A percentile compares a stretch with the other conserved stretches of the same genome.
Evolutionary conservation across 768 basidiomycete species (phyloP).

Genomic region (Rhizopogon salebrosus): DNA sequence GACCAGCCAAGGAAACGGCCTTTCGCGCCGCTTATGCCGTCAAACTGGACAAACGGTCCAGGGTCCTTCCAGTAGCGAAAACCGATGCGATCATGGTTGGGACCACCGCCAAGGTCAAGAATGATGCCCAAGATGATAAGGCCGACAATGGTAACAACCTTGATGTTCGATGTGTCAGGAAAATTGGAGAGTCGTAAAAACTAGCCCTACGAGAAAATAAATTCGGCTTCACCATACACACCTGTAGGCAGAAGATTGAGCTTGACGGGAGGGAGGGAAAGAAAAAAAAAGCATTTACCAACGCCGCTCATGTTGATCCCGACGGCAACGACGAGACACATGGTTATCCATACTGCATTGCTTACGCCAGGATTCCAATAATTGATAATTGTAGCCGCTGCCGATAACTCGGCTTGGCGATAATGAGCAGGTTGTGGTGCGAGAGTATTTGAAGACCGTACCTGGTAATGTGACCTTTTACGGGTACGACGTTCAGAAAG

Average conservation of each 20-base stretch:
- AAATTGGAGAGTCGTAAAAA: too few relatives aligned
- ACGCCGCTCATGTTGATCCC: slow-evolving; percentile 40
- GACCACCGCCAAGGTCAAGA: slow-evolving; percentile 49
- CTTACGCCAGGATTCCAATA: slow-evolving; percentile 39
- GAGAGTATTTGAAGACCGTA: slow-evolving; percentile 1
- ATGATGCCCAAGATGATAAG: slow-evolving; percentile 44
- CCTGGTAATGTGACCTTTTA: slow-evolving; percentile 21
- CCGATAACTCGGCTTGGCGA: slow-evolving; percentile 39
- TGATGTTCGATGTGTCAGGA: slow-evolving; percentile 28
- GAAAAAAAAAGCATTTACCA: slow-evolving; percentile 17
- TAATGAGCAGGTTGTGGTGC: slow-evolving; percentile 3
- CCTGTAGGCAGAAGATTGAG: slow-evolving; percentile 11
- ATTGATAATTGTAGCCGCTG: slow-evolving; percentile 45
- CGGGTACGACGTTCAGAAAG: neutral
- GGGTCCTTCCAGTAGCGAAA: slow-evolving; percentile 48
- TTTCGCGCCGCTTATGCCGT: slow-evolving; percentile 33
- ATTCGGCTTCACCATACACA: slow-evolving; percentile 44
- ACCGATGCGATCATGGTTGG: slow-evolving; percentile 45
- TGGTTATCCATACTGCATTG: slow-evolving; percentile 46
- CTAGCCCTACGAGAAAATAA: slow-evolving; percentile 35
- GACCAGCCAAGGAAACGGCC: slow-evolving; percentile 49
- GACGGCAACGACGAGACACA: slow-evolving; percentile 47
- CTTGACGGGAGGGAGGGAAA: fast-evolving
- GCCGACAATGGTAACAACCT: slow-evolving; percentile 43
- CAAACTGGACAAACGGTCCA: slow-evolving; percentile 48